phyloP scores from a whole-genome alignment of 1,284 basidiomycete species.

The Calocybe gambosa region DNA sequence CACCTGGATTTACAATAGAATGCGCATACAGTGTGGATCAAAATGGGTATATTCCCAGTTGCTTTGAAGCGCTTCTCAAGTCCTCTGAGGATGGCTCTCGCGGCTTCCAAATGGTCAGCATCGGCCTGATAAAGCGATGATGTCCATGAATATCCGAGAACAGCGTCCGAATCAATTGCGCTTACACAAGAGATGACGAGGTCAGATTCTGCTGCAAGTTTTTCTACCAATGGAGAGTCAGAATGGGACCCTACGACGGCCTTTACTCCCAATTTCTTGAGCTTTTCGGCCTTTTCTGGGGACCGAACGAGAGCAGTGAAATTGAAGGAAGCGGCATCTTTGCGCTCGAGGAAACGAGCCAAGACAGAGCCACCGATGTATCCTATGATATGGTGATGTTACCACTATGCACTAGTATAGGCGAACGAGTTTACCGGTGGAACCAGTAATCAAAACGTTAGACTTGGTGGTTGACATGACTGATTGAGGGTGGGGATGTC shows the following conservation, averaged over 20 bases:
- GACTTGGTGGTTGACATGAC: background rate
- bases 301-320: constrained; percentile 33
- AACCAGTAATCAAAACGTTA: background rate
- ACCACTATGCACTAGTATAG: background rate
- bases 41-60: constrained; percentile 35
- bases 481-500: background rate
- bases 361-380: constrained; percentile 4
- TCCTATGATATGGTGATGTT: background rate
- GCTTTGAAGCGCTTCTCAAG: constrained; percentile 35
- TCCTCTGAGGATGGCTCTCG: constrained; percentile 38
- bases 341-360: background rate
- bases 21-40: constrained; percentile 45
- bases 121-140: constrained; percentile 10
- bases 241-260: constrained; percentile 24
- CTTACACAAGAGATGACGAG: constrained; percentile 6
- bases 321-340: constrained; percentile 17
- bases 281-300: constrained; percentile 19
- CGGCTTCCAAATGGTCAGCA: constrained; percentile 24
- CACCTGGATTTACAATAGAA: background rate
- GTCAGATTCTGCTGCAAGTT: constrained; percentile 25
- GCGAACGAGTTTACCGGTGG: background rate
- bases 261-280: constrained; percentile 23
- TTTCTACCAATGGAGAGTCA: constrained; percentile 23
- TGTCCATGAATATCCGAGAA: background rate
- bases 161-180: background rate